phyloP scores from a whole-genome alignment of 169 alveolate genomes.

The Plasmodium billcollinsi region DNA sequence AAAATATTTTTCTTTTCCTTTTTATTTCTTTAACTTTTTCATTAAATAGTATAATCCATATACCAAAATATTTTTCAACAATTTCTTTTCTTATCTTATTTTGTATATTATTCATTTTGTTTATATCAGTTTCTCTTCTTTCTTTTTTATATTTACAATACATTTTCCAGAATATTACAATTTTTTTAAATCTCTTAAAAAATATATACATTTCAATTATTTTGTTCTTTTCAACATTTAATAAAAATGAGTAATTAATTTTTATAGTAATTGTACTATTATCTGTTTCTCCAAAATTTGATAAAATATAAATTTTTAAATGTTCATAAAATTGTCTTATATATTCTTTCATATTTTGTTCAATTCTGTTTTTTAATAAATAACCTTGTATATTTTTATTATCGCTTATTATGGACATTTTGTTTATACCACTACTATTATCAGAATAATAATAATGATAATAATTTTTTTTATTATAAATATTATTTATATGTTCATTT shows the following conservation, averaged over 20 bases:
- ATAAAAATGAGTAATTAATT: constrained; percentile 15
- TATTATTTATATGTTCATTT: no score
- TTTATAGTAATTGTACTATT: not conserved
- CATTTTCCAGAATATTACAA: constrained; percentile 13
- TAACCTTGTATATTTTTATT: no score
- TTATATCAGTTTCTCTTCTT: not conserved
- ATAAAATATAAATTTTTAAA: no score
- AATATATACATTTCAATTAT: constrained; percentile 33
- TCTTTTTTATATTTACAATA: constrained; percentile 12
- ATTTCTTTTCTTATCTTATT: constrained; percentile 5
- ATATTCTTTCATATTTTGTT: not conserved
- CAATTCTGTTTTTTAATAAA: not conserved
- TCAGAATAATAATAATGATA: no score
- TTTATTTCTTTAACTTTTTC: constrained; percentile 42
- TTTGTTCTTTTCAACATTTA: constrained; percentile 5
- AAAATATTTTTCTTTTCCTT: constrained; percentile 26
- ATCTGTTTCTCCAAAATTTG: not conserved
- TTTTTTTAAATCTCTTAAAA: constrained; percentile 35
- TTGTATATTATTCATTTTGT: constrained; percentile 10
- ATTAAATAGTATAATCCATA: constrained; percentile 43
- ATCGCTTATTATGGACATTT: no score
- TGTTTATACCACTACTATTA: no score
- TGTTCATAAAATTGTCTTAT: constrained; percentile 4
- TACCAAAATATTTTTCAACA: constrained; percentile 39
- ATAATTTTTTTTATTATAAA: no score